Evolutionary conservation across 495 filamentous ascomycete genomes (phyloP).

Genomic region (Acidiella bohemica): DNA sequence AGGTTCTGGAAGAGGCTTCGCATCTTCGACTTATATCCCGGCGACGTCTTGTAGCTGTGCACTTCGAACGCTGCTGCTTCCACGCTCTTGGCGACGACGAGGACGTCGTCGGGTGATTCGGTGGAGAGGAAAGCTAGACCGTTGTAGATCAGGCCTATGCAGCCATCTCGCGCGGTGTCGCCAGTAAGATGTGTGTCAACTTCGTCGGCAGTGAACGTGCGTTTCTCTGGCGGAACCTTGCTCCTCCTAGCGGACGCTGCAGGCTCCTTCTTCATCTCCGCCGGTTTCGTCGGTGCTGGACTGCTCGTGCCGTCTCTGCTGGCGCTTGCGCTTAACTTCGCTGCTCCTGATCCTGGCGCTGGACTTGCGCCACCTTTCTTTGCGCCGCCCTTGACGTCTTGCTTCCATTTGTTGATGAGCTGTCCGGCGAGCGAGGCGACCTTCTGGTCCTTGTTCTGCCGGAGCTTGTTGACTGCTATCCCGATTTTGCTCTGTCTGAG

Average conservation of each 20-base stretch:
- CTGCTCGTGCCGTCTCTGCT: constrained; percentile 32
- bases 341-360: constrained; percentile 26
- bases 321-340: not conserved
- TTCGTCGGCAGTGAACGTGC: constrained; percentile 66
- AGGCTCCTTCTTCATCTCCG: constrained; percentile 6
- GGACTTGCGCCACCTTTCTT: constrained; percentile 32
- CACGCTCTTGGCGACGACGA: constrained; percentile 54
- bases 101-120: constrained; percentile 40
- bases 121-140: constrained; percentile 50
- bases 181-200: constrained; percentile 58
- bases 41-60: constrained; percentile 51
- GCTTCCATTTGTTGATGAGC: constrained; percentile 79
- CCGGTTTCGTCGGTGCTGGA: constrained; percentile 22
- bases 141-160: constrained; percentile 85
- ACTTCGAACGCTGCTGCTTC: constrained; percentile 57
- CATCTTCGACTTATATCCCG: constrained; percentile 69
- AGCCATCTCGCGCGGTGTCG: constrained; percentile 60
- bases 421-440: constrained; percentile 60
- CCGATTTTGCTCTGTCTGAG: constrained; percentile 80
- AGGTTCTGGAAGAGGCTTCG: constrained; percentile 86
- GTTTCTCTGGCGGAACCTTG: constrained; percentile 61
- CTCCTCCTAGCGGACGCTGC: constrained; percentile 35
- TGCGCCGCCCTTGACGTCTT: constrained; percentile 42
- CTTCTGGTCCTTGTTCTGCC: constrained; percentile 59
- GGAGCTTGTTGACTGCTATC: constrained; percentile 71